Conservation (phyloP, 176 grass and related monocot species). For the Urochloa ruziziensis region DNA sequence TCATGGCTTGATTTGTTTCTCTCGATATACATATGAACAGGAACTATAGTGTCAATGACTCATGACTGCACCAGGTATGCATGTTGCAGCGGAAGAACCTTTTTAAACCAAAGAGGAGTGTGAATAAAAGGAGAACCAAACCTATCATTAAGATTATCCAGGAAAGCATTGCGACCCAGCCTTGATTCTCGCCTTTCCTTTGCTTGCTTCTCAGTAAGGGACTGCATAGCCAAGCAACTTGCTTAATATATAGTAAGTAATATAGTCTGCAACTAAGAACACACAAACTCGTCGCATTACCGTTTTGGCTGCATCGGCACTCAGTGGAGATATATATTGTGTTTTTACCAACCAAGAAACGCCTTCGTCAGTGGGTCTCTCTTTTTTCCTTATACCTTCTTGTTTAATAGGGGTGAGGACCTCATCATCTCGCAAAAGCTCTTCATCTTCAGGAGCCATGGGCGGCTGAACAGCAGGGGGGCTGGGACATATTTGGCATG, state of each 20-base stretch:
- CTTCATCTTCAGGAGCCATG: conserved; percentile 80
- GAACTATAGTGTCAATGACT: conserved; percentile 29
- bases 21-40: conserved; percentile 46
- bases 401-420: conserved; percentile 85
- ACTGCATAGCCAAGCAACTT: conserved; percentile 43
- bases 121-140: conserved; percentile 27
- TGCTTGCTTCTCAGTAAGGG: conserved; percentile 95
- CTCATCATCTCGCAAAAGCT: conserved; percentile 85
- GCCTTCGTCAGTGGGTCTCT: conserved; percentile 91
- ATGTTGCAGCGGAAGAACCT: conserved; percentile 12
- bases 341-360: conserved; percentile 99
- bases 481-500: conserved; percentile 36
- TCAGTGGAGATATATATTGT: conserved; percentile 97
- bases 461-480: conserved; percentile 46
- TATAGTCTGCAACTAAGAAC: conserved; percentile 37
- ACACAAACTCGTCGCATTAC: conserved; percentile 44
- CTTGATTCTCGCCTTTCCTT: conserved; percentile 95
- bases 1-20: conserved; percentile 92
- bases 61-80: neutral
- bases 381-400: conserved; percentile 92
- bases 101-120: conserved; percentile 17
- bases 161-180: conserved; percentile 63
- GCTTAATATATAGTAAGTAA: conserved; percentile 24
- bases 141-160: conserved; percentile 93
- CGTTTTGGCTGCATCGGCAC: conserved; percentile 77